Evolutionary conservation across 768 basidiomycete genomes (phyloP).

Genomic region (Calocybe cyanea): DNA sequence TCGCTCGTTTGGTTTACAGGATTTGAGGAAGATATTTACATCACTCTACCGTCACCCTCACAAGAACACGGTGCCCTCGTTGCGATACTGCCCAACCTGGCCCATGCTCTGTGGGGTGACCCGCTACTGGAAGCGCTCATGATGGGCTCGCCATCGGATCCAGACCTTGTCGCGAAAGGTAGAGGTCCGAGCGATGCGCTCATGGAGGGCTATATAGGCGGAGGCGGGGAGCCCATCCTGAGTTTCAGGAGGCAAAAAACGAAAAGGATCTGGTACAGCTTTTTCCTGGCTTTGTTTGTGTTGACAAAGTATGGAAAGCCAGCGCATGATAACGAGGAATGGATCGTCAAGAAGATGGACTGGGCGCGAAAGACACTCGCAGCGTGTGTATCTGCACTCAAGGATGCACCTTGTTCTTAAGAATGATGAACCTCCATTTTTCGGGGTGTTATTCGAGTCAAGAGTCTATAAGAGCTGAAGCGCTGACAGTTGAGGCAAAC

Average conservation of each 20-base stretch:
- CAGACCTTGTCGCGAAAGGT: constrained; percentile 9
- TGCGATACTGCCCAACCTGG: constrained; percentile 46
- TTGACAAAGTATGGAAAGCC: constrained; percentile 33
- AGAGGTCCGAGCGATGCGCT: constrained; percentile 46
- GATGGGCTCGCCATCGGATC: constrained; percentile 21
- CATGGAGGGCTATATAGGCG: constrained; percentile 54
- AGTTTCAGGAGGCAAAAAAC: constrained; percentile 66
- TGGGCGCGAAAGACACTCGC: constrained; percentile 43
- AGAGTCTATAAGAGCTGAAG: too few relatives aligned
- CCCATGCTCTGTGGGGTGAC: constrained; percentile 71
- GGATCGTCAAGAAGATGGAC: constrained; percentile 20
- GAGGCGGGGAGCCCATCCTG: constrained; percentile 46
- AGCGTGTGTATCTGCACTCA: constrained; percentile 36
- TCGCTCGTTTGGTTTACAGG: constrained; percentile 63
- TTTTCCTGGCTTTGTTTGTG: constrained; percentile 59
- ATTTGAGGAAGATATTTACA: constrained; percentile 53
- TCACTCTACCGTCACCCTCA: constrained; percentile 31
- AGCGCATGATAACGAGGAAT: constrained; percentile 10
- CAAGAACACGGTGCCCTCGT: constrained; percentile 29
- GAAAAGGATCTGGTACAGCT: constrained; percentile 73
- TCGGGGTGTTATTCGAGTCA: too few relatives aligned
- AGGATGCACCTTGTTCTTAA: constrained; percentile 44
- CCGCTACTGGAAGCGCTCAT: constrained; percentile 70
- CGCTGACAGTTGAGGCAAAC: too few relatives aligned
- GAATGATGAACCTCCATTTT: not conserved